Evolutionary conservation across 306 rosid species (phyloP).

Genomic region (Prunus mongolica): DNA sequence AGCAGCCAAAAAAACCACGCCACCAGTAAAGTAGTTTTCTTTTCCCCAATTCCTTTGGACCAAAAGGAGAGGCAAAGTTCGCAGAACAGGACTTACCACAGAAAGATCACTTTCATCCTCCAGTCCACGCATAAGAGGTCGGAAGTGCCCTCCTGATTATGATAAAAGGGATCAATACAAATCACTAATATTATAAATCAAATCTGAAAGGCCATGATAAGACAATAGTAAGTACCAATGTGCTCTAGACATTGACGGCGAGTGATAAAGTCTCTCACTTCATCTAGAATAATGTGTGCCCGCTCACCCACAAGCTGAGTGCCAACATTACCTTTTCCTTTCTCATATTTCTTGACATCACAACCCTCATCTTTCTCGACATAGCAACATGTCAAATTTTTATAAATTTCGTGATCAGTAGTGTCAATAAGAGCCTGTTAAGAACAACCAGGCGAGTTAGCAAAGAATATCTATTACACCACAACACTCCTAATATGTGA

Average conservation of each 20-base stretch:
- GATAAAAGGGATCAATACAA: slow-evolving; percentile 25
- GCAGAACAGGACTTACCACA: slow-evolving; percentile 48
- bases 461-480: slow-evolving; percentile 6
- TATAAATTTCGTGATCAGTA: slow-evolving; percentile 68
- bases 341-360: slow-evolving; percentile 22
- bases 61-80: neutral
- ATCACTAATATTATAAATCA: slow-evolving; percentile 11
- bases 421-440: slow-evolving; percentile 80
- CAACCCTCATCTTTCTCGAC: slow-evolving; percentile 24
- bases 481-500: neutral
- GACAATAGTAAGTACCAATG: slow-evolving; percentile 52
- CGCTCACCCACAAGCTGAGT: slow-evolving; percentile 85
- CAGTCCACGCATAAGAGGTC: slow-evolving; percentile 52
- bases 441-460: slow-evolving; percentile 3
- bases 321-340: slow-evolving; percentile 80
- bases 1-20: neutral
- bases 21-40: slow-evolving; percentile 4
- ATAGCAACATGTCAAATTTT: slow-evolving; percentile 64
- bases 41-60: neutral
- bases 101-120: slow-evolving; percentile 41
- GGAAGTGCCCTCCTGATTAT: slow-evolving; percentile 70
- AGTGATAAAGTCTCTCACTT: slow-evolving; percentile 62
- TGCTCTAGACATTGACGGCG: slow-evolving; percentile 67
- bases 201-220: slow-evolving; percentile 10
- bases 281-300: slow-evolving; percentile 79